Evolutionary conservation across 164 flowering plant species (phyloP).

Genomic region (Echeveria elegans): DNA sequence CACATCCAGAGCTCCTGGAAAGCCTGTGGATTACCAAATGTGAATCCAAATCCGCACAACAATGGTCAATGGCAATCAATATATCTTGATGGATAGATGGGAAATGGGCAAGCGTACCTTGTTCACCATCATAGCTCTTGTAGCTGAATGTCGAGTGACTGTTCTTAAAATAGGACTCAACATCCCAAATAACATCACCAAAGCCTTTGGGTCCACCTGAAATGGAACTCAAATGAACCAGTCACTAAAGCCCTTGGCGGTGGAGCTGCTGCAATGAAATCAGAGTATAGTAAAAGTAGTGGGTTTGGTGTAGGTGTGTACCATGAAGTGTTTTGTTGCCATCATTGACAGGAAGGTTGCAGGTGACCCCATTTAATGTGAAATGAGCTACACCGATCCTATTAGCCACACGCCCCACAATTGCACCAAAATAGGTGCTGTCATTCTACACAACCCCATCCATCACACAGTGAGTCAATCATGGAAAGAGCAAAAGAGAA

Average conservation of each 20-base stretch:
- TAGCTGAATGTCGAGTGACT: conserved; percentile 31
- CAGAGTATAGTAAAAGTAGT: no score
- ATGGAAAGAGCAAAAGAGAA: background rate
- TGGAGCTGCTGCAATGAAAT: no score
- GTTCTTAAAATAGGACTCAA: conserved; percentile 14
- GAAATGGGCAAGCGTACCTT: conserved; percentile 12
- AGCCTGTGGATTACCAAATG: conserved; percentile 12
- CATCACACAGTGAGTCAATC: background rate
- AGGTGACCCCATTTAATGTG: conserved; percentile 37
- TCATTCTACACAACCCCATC: conserved; percentile 33
- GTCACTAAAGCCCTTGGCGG: no score
- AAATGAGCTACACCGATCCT: conserved; percentile 63
- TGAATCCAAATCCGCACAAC: background rate
- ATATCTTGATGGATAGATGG: no score
- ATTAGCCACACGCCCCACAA: conserved; percentile 75
- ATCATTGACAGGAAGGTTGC: conserved; percentile 47
- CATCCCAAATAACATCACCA: conserved; percentile 37
- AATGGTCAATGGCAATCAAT: background rate
- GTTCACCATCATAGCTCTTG: conserved; percentile 47
- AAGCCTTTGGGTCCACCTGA: conserved; percentile 44
- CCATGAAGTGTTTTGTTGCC: conserved; percentile 61
- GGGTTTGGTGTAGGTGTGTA: conserved; percentile 9
- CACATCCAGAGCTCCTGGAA: conserved; percentile 25
- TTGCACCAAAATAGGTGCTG: conserved; percentile 45
- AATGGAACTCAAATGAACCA: background rate